These are phyloP conservation scores for Entomortierella chlamydospora DNA, from an alignment of 192 early-diverging fungal species.

Conservation along the genomic window DNA sequence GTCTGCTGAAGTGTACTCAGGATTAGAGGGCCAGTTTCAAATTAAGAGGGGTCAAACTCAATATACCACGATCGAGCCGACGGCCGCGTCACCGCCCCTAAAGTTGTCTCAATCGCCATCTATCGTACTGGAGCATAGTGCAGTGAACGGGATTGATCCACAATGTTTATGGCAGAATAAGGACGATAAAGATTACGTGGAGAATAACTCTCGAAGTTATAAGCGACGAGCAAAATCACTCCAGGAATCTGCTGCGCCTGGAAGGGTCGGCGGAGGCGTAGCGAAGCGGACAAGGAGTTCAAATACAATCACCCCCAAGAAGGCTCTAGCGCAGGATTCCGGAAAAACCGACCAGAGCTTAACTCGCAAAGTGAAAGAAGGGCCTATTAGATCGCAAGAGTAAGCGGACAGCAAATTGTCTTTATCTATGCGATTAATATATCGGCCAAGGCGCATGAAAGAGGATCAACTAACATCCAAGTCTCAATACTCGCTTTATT, in stretches of 20 bases:
- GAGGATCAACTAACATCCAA: no score
- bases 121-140: not conserved
- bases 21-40: not conserved
- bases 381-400: not conserved
- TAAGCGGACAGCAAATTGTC: not conserved
- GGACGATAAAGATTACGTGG: not conserved
- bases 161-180: not conserved
- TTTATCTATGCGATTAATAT: not conserved
- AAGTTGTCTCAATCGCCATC: not conserved
- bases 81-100: not conserved
- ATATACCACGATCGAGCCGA: not conserved
- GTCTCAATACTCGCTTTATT: not conserved
- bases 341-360: not conserved
- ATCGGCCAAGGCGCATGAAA: no score
- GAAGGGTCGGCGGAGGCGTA: not conserved
- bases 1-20: not conserved
- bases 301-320: not conserved
- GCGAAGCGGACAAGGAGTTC: slow-evolving; percentile 5
- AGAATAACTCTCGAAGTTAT: not conserved
- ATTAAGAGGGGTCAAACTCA: not conserved
- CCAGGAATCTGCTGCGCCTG: not conserved
- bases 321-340: not conserved
- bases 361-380: not conserved
- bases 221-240: slow-evolving; percentile 1
- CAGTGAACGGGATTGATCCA: not conserved